A percentile compares a stretch with the other conserved stretches of the same genome.
Conservation (phyloP, 2,329 filamentous ascomycete genomes). For the Diaporthe aspalathi region DNA sequence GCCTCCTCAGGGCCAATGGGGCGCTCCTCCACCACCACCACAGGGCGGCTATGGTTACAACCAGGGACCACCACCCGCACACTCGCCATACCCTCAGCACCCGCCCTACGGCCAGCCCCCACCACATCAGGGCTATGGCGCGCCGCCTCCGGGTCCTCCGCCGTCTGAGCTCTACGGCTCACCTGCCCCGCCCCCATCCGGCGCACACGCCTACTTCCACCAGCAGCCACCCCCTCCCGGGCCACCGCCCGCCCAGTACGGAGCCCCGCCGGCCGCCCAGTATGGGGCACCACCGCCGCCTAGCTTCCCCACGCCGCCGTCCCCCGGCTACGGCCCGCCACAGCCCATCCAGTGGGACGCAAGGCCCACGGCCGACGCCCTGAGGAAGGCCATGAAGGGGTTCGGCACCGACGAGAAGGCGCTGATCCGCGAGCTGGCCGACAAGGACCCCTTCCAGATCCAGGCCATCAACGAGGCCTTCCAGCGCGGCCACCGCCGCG, state of each 20-base stretch:
- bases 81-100: slow-evolving; percentile 35
- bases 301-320: slow-evolving; percentile 66
- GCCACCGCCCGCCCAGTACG: slow-evolving; percentile 44
- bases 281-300: slow-evolving; percentile 39
- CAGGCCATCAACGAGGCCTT: slow-evolving; percentile 76
- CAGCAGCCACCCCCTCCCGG: slow-evolving; percentile 44
- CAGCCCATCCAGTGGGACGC: slow-evolving; percentile 78
- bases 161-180: slow-evolving; percentile 43
- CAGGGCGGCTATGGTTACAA: slow-evolving; percentile 41
- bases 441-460: slow-evolving; percentile 83
- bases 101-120: slow-evolving; percentile 44
- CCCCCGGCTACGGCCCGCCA: slow-evolving; percentile 78
- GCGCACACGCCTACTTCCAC: slow-evolving; percentile 44
- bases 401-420: slow-evolving; percentile 88
- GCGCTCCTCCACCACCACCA: slow-evolving; percentile 43
- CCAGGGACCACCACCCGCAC: slow-evolving; percentile 30
- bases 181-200: slow-evolving; percentile 30
- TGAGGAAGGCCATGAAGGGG: slow-evolving; percentile 88
- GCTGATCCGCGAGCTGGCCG: slow-evolving; percentile 76
- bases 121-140: slow-evolving; percentile 47
- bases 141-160: slow-evolving; percentile 41
- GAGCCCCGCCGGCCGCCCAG: slow-evolving; percentile 43
- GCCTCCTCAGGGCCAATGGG: slow-evolving; percentile 26
- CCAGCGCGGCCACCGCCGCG: slow-evolving; percentile 71
- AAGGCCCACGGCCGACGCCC: slow-evolving; percentile 73